These are phyloP conservation scores for Mucor velutinosus DNA, from an alignment of 371 early-diverging fungal genomes.

Conservation along the genomic window DNA sequence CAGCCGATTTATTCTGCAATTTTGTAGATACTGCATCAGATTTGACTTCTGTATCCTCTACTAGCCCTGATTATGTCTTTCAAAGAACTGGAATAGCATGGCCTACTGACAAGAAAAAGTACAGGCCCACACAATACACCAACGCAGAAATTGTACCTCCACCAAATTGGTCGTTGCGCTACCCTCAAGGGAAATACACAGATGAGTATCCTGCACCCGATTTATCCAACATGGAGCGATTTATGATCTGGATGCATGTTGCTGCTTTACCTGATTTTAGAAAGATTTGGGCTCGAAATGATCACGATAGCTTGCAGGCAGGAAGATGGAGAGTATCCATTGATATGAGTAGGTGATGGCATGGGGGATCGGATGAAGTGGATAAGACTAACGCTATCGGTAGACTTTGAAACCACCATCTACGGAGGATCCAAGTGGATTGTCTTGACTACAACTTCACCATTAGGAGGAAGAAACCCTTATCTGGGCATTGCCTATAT, in stretches of 20 bases:
- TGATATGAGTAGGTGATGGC: constrained; percentile 57
- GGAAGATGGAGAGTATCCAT: constrained; percentile 72
- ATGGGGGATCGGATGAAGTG: not conserved
- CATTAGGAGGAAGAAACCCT: constrained; percentile 94
- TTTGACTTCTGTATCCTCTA: constrained; percentile 18
- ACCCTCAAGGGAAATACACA: constrained; percentile 63
- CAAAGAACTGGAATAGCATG: constrained; percentile 79
- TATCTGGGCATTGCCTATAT: constrained; percentile 95
- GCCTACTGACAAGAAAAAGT: constrained; percentile 82
- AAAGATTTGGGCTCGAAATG: constrained; percentile 90
- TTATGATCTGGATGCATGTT: constrained; percentile 99
- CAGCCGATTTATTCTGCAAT: not conserved
- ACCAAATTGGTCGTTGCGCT: constrained; percentile 74
- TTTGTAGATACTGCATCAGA: constrained; percentile 43
- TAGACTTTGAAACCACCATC: constrained; percentile 77
- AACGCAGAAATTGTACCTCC: constrained; percentile 68
- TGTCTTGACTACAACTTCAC: constrained; percentile 88
- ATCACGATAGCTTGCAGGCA: constrained; percentile 49
- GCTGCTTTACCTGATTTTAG: constrained; percentile 96
- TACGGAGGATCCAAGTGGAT: constrained; percentile 93
- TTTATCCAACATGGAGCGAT: constrained; percentile 71
- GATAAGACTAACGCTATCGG: not conserved
- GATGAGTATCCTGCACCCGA: constrained; percentile 70
- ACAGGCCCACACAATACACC: constrained; percentile 62
- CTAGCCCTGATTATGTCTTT: constrained; percentile 39